Percentiles rank a stretch among this genome's conserved stretches.
Conservation (phyloP, 176 grass and related monocot genomes). For the Leersia perrieri region DNA sequence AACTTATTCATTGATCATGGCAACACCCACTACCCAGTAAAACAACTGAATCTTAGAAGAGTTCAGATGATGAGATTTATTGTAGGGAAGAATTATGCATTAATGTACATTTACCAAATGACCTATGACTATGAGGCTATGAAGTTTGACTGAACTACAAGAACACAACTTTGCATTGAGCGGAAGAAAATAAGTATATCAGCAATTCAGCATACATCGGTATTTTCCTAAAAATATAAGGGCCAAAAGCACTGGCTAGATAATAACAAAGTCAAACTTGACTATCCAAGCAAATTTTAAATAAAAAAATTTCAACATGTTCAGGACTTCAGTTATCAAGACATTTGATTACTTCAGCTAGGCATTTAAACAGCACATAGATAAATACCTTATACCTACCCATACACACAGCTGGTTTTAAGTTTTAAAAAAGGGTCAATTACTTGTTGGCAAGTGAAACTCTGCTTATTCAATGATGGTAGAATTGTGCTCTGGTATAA, state of each 20-base stretch:
- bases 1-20: not conserved
- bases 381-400: not conserved
- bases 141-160: not conserved
- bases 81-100: not conserved
- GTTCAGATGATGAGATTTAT: not conserved
- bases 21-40: not conserved
- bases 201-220: not conserved
- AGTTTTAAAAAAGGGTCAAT: not conserved
- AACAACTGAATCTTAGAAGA: not conserved
- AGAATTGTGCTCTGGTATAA: not conserved
- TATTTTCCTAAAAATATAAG: not conserved
- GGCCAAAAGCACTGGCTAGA: not conserved
- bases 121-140: no score
- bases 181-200: not conserved
- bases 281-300: not conserved
- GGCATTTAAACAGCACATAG: not conserved
- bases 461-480: not conserved
- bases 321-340: not conserved
- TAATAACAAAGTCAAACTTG: not conserved
- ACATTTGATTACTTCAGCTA: not conserved
- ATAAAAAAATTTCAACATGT: not conserved
- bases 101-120: not conserved
- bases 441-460: not conserved
- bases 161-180: not conserved
- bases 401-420: not conserved